These are phyloP conservation scores for Arabidopsis lyrata DNA, from an alignment of 441 rosid species.

Conservation along the genomic window DNA sequence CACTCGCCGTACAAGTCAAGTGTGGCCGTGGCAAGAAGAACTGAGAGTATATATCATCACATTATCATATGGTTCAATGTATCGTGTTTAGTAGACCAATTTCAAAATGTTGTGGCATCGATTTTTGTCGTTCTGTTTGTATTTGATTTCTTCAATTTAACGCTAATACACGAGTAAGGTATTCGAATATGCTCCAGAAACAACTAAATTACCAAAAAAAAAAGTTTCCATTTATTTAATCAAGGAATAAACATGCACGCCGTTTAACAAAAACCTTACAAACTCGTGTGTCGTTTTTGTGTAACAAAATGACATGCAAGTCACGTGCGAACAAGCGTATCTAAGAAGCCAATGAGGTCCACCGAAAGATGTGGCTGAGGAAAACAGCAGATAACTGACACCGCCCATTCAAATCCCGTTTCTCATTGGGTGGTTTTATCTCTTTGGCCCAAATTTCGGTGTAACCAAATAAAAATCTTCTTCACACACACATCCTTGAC, in stretches of 20 bases:
- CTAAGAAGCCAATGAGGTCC: conserved; percentile 28
- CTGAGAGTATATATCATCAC: conserved; percentile 13
- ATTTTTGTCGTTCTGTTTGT: conserved; percentile 24
- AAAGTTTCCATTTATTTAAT: not conserved
- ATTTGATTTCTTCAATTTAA: conserved; percentile 13
- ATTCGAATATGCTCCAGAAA: conserved; percentile 25
- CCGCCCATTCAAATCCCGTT: conserved; percentile 32
- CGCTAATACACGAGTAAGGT: conserved; percentile 21
- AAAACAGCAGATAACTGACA: conserved; percentile 36
- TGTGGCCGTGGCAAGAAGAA: conserved; percentile 53
- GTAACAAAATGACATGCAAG: conserved; percentile 19
- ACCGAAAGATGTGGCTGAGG: conserved; percentile 29
- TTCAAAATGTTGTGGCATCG: conserved; percentile 31
- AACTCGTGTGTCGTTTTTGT: not conserved
- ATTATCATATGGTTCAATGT: conserved; percentile 18
- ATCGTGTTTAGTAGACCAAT: conserved; percentile 27
- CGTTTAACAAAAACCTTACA: not conserved
- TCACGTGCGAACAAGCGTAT: conserved; percentile 4
- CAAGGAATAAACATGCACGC: conserved; percentile 14
- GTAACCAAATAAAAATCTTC: not conserved
- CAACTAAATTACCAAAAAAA: not conserved
- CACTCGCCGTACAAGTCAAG: conserved; percentile 73
- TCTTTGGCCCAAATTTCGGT: conserved; percentile 31
- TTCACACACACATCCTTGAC: conserved; percentile 2
- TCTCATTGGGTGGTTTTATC: conserved; percentile 38